Conservation (phyloP, 257 asterid species). For the Gentiana macrophylla region DNA sequence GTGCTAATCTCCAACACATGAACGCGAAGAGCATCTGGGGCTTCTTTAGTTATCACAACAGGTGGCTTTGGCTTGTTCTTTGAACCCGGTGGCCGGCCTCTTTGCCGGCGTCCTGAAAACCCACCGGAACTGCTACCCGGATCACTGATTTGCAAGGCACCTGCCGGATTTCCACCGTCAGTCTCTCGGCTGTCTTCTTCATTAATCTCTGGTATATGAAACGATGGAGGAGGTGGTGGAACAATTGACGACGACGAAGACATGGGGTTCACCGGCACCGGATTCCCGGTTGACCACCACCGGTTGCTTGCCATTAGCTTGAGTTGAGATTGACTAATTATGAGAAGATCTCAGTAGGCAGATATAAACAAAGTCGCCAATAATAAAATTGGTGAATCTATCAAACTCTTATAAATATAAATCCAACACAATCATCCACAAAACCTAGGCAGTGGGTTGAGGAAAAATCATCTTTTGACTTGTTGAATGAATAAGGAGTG, state of each 20-base stretch:
- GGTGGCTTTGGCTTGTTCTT: constrained; percentile 70
- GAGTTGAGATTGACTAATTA: too few species aligned
- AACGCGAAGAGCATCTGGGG: constrained; percentile 64
- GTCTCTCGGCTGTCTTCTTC: constrained; percentile 11
- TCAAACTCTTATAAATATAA: too few species aligned
- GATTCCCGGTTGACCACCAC: constrained; percentile 5
- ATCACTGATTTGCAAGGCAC: constrained; percentile 29
- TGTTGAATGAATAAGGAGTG: too few species aligned
- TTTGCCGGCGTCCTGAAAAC: constrained; percentile 43
- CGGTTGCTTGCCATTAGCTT: constrained; percentile 1
- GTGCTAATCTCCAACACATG: constrained; percentile 56
- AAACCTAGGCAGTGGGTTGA: too few species aligned
- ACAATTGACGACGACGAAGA: too few species aligned
- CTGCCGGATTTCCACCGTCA: constrained; percentile 38
- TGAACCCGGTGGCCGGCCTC: constrained; percentile 72
- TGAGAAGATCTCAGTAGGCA: too few species aligned
- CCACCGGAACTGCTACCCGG: constrained; percentile 27
- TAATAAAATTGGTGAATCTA: too few species aligned
- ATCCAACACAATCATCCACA: too few species aligned
- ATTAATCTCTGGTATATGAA: constrained; percentile 11
- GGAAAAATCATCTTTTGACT: too few species aligned
- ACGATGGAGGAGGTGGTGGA: too few species aligned
- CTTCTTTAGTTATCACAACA: constrained; percentile 50
- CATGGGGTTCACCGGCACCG: background rate
- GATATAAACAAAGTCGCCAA: too few species aligned